These are phyloP conservation scores for Terfezia claveryi DNA, from an alignment of 495 filamentous ascomycete species.

Conservation along the genomic window DNA sequence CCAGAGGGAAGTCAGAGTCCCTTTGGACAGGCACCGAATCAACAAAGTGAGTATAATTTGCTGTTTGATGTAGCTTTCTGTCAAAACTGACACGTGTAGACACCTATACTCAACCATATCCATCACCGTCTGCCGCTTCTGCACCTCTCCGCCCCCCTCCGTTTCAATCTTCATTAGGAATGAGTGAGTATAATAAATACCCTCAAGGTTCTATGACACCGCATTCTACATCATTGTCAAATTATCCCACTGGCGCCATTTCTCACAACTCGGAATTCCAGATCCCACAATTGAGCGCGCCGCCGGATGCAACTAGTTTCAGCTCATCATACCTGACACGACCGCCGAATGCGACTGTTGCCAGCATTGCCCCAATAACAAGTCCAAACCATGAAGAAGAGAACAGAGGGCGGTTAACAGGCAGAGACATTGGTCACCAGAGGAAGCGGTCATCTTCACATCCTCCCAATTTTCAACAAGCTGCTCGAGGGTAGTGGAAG, in stretches of 20 bases:
- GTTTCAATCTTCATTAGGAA: conserved; percentile 16
- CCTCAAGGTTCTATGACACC: conserved; percentile 18
- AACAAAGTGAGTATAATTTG: conserved; percentile 11
- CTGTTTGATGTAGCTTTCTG: not conserved
- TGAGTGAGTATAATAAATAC: conserved; percentile 17
- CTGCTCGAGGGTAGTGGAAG: not conserved
- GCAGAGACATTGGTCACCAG: conserved; percentile 15
- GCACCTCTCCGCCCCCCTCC: conserved; percentile 6
- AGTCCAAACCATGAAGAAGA: conserved; percentile 6
- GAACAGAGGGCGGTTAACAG: conserved; percentile 11
- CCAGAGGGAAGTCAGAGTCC: conserved; percentile 17
- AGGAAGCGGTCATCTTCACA: conserved; percentile 18
- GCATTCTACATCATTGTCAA: conserved; percentile 17
- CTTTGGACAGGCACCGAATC: conserved; percentile 13
- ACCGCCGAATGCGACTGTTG: not conserved
- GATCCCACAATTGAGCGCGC: conserved; percentile 18
- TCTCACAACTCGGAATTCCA: conserved; percentile 18
- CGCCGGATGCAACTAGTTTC: conserved; percentile 16
- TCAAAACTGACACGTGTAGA: conserved; percentile 8
- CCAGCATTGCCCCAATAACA: not conserved
- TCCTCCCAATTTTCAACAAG: conserved; percentile 18
- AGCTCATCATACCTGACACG: conserved; percentile 18
- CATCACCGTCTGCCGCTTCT: conserved; percentile 16
- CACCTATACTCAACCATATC: conserved; percentile 16
- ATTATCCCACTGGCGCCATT: conserved; percentile 18